A percentile compares a stretch with the other conserved stretches of the same genome.
Conservation (phyloP, 1,139 yeast species). For the Geotrichum macrosporum region DNA sequence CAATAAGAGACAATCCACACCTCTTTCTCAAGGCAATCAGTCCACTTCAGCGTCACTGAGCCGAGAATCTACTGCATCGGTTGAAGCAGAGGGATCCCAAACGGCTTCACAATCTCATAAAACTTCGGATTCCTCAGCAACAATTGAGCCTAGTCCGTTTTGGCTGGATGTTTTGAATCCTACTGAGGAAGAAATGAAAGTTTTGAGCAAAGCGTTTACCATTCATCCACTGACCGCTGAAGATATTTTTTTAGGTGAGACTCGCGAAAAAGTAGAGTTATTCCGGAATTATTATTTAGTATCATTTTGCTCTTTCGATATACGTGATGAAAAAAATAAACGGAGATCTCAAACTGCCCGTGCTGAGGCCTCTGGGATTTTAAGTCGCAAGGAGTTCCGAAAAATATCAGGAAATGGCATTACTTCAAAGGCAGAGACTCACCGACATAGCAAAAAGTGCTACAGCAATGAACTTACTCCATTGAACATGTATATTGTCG, state of each 20-base stretch:
- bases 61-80: conserved; percentile 7
- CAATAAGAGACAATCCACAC: no score
- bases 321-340: conserved; percentile 20
- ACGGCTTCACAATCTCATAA: no score
- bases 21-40: neutral
- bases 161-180: conserved; percentile 95
- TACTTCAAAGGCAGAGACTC: conserved; percentile 18
- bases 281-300: conserved; percentile 85
- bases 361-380: neutral
- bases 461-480: conserved; percentile 62
- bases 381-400: conserved; percentile 19
- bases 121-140: conserved; percentile 6
- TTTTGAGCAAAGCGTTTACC: conserved; percentile 82
- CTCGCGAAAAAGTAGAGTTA: conserved; percentile 90
- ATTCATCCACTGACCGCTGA: conserved; percentile 95
- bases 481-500: conserved; percentile 85
- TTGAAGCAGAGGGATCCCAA: no score
- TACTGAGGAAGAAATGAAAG: conserved; percentile 95
- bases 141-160: conserved; percentile 56
- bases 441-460: conserved; percentile 48
- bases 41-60: neutral
- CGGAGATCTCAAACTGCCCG: conserved; percentile 12
- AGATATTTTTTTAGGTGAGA: conserved; percentile 89
- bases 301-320: conserved; percentile 57
- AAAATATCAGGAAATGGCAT: conserved; percentile 6